Evolutionary conservation across 2,329 filamentous ascomycete genomes (phyloP), one percentile per base, ranked within the genome.

Genomic region (Stachybotrys elegans): DNA sequence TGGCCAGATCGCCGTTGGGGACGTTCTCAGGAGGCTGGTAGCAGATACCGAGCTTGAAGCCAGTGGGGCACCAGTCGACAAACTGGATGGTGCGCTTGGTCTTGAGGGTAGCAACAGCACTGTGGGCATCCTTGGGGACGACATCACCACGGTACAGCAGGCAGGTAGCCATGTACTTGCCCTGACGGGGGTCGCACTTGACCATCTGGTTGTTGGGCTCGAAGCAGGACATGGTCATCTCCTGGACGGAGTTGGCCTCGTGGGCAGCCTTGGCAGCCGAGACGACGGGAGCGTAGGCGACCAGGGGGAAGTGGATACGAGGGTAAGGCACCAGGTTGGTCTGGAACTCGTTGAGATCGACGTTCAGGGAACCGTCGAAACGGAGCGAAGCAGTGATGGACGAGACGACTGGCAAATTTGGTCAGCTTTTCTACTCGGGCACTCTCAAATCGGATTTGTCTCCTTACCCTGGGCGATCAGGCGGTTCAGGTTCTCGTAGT

Each of bases 181-280:
- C 92, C 71, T 94, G 91, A 65, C 91, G 90, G 58, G 92, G 92
- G 69, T 98, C 93, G 67, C 92, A 98, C 81, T 95, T 95, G 69
- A 98, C 92, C 92, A 98, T 98, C 85, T 98, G 92, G 84, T 95
- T 96, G 84, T 96, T 88, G 60, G 92, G 90, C 83, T 98, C 92
- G 76, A 98, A 98, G 85, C 92, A 97, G 56, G 88, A 88, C 84
- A 92, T 94, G 71, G 89, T 94, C 78, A 97, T 96, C 79, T 97
- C 93, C 73, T 90, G 86, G 55, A 97, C 92, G 22, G 88, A 93
- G 84, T 96, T 95, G 78, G 91, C 84, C 79, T 98, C 92, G 78
- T 98, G 92, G 48, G 89, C 86, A 59, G 91, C 89, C 83, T 96
- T 96, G 69, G 88, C 86, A 51, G 90, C 87, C 51, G 91, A 96